Base-by-base conservation (phyloP, 495 filamentous ascomycete genomes). In the Parmelia sp. region DNA sequence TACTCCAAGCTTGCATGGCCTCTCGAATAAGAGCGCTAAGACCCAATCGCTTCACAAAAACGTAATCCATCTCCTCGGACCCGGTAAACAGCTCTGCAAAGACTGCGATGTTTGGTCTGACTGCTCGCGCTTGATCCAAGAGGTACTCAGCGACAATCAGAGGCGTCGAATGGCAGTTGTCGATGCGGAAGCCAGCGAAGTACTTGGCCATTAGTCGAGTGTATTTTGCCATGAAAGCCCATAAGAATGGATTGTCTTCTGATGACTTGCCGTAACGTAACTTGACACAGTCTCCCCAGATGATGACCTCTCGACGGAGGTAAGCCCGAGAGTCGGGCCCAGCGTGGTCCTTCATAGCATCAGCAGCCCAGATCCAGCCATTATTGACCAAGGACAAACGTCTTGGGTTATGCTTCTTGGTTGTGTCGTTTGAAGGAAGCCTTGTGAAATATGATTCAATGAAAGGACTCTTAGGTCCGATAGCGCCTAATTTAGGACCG, bases 271-370 rank as follows among this genome's bases (percentile, higher is more conserved):
- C 95, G 71, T 97, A 99, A 12, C 95, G 86, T 25, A 99, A 84
- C 79, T 97, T 99, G 11, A 97, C 94, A 76, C 95, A 99, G 71
- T 99, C 95, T 23, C 91, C 90, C 95, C 95, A 99, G 44, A 96
- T 89, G 67, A 99, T 97, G 58, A 99, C 91, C 74, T 99, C 91
- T 49, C 95, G 84, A 29, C 91, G 86, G 9, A 97, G 82, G 70
- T 99, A 99, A 42, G 93, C 90, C 47, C 87, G 88, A 3, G 93
- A 97, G 47, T 88, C 74, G 1, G 90, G 88, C 0, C 95, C 95
- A 23, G 95, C 95, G 72, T 96, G 93, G 74, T 99, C 95, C 31
- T 88, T 85, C 75, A 97, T 83, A 0, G 91, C 92, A 71, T 96
- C 91, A 19, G 94, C 92, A 66, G 90, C 91, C 95, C 95, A 99